A percentile compares a stretch with the other conserved stretches of the same genome.
Conservation (phyloP, 83 land plant genomes). For the Picea abies region DNA sequence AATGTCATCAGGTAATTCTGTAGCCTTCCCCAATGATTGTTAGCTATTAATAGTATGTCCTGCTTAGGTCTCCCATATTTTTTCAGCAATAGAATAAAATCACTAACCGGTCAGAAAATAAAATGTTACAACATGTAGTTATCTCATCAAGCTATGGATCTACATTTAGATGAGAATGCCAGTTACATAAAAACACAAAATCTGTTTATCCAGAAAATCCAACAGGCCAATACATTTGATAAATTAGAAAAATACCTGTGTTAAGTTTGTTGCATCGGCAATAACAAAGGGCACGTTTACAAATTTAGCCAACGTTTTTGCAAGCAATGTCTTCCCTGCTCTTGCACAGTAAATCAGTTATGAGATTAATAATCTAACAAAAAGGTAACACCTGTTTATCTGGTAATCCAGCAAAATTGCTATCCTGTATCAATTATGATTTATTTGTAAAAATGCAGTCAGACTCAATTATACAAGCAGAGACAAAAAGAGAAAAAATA, state of each 20-base stretch:
- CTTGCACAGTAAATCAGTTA: not conserved
- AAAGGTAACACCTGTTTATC: constrained; percentile 9
- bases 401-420: not conserved
- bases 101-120: no score
- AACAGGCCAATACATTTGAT: not conserved
- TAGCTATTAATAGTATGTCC: no score
- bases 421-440: not conserved
- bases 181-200: not conserved
- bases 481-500: not conserved
- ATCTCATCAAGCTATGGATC: not conserved
- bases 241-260: constrained; percentile 55
- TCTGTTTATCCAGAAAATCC: not conserved
- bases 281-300: constrained; percentile 96
- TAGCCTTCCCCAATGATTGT: no score
- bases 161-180: constrained; percentile 1
- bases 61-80: no score
- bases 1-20: no score
- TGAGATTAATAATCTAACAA: not conserved
- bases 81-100: no score
- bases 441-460: not conserved
- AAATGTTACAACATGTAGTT: not conserved
- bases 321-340: constrained; percentile 92
- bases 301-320: constrained; percentile 85
- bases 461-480: not conserved
- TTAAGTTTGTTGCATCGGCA: constrained; percentile 94